Conservation (phyloP, 305 asterid species). For the Fraxinus sp. region DNA sequence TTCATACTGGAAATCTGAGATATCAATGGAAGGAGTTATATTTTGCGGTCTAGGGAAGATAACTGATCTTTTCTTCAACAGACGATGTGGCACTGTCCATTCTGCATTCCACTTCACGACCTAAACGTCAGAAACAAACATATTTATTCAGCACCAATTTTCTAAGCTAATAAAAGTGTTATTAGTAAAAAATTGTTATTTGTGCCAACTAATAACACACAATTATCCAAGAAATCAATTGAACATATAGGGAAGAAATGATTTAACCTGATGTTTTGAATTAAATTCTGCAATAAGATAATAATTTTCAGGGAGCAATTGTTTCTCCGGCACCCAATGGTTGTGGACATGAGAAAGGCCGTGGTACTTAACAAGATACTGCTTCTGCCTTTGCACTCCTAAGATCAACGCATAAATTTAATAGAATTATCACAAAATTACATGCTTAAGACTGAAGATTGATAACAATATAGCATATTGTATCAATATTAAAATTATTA, state of each 20-base stretch:
- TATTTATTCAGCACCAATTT: background rate
- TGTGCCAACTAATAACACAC: background rate
- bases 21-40: constrained; percentile 34
- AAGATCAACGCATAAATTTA: constrained; percentile 30
- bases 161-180: background rate
- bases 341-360: constrained; percentile 78
- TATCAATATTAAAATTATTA: background rate
- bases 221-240: constrained; percentile 16
- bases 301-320: constrained; percentile 48
- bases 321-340: constrained; percentile 66
- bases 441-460: constrained; percentile 13
- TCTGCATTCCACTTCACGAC: constrained; percentile 50
- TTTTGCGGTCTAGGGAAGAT: constrained; percentile 26
- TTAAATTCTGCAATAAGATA: constrained; percentile 41
- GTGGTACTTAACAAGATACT: constrained; percentile 64
- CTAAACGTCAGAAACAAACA: constrained; percentile 35
- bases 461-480: constrained; percentile 21
- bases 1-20: constrained; percentile 46
- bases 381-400: constrained; percentile 62
- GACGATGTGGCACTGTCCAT: constrained; percentile 67
- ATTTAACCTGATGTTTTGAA: constrained; percentile 46
- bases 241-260: constrained; percentile 6
- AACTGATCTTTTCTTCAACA: constrained; percentile 53
- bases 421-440: constrained; percentile 26
- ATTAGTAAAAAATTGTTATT: background rate